Evolutionary conservation across 352 stramenopile species (phyloP).

Genomic region (Phytophthora macrochlamydospora): DNA sequence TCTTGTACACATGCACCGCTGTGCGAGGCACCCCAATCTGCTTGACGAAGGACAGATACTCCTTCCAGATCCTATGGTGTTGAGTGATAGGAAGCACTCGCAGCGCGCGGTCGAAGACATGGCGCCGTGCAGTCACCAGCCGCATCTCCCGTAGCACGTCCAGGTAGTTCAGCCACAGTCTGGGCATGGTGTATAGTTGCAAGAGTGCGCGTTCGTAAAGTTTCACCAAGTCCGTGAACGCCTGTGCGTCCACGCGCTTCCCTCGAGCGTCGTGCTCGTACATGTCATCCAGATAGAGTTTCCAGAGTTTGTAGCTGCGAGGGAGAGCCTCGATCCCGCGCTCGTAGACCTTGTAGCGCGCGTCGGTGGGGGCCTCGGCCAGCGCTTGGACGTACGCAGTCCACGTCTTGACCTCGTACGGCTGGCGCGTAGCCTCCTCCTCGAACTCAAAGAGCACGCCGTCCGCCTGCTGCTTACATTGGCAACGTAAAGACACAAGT

Average conservation of each 20-base stretch:
- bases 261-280: slow-evolving; percentile 69
- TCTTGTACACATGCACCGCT: slow-evolving; percentile 84
- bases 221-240: slow-evolving; percentile 42
- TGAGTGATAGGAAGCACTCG: slow-evolving; percentile 97
- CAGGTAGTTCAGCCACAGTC: slow-evolving; percentile 95
- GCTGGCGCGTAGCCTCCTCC: slow-evolving; percentile 84
- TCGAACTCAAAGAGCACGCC: slow-evolving; percentile 64
- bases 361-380: slow-evolving; percentile 22
- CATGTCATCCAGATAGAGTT: slow-evolving; percentile 81
- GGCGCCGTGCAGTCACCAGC: slow-evolving; percentile 79
- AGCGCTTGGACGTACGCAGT: slow-evolving; percentile 61
- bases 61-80: slow-evolving; percentile 96
- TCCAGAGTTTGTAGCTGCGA: slow-evolving; percentile 96
- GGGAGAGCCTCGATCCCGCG: slow-evolving; percentile 85
- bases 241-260: slow-evolving; percentile 57
- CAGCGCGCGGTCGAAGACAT: slow-evolving; percentile 95
- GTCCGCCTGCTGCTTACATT: slow-evolving; percentile 10
- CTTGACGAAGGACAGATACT: slow-evolving; percentile 92
- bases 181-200: slow-evolving; percentile 96
- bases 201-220: slow-evolving; percentile 92
- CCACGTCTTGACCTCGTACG: slow-evolving; percentile 89
- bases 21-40: slow-evolving; percentile 75
- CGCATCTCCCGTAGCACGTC: slow-evolving; percentile 77
- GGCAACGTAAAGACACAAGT: not conserved
- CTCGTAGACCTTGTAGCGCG: slow-evolving; percentile 82